Evolutionary conservation across 129 eudicot species (phyloP).

Genomic region (Centrapalus pauciflorus): DNA sequence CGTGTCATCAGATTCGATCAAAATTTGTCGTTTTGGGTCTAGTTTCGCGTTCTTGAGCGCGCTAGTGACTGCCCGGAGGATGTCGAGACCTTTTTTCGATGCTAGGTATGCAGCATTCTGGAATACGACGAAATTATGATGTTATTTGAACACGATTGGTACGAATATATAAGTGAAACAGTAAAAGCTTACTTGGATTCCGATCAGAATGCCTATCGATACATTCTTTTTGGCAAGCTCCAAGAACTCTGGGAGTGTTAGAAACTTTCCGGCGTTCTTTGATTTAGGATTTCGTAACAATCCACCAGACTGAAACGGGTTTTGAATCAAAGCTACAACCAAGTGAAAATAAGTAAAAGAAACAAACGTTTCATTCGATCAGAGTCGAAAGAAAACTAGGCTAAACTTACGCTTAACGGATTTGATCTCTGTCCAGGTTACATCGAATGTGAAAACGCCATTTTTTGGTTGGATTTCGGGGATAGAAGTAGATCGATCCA

Average conservation of each 20-base stretch:
- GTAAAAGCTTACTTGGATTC: slow-evolving; percentile 47
- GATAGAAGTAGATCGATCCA: slow-evolving; percentile 38
- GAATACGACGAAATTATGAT: neutral
- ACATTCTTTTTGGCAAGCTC: slow-evolving; percentile 70
- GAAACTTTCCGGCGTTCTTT: slow-evolving; percentile 68
- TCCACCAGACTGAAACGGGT: slow-evolving; percentile 36
- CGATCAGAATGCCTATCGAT: slow-evolving; percentile 56
- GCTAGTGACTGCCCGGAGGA: slow-evolving; percentile 30
- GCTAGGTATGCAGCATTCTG: slow-evolving; percentile 87
- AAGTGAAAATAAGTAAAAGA: slow-evolving; percentile 35
- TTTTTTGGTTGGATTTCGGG: slow-evolving; percentile 54
- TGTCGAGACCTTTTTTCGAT: slow-evolving; percentile 62
- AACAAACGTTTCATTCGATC: neutral
- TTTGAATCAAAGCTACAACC: slow-evolving; percentile 58
- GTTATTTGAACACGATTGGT: neutral
- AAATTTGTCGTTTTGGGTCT: slow-evolving; percentile 58
- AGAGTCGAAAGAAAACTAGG: neutral
- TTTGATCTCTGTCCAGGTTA: slow-evolving; percentile 80
- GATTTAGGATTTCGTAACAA: slow-evolving; percentile 63
- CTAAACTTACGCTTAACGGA: slow-evolving; percentile 58
- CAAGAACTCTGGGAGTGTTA: slow-evolving; percentile 71
- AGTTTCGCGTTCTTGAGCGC: slow-evolving; percentile 63
- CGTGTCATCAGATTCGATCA: slow-evolving; percentile 78
- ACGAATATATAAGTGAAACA: neutral
- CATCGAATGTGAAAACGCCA: slow-evolving; percentile 92